Conservation (phyloP, 1,284 basidiomycete genomes). For the Moniliella sp. region DNA sequence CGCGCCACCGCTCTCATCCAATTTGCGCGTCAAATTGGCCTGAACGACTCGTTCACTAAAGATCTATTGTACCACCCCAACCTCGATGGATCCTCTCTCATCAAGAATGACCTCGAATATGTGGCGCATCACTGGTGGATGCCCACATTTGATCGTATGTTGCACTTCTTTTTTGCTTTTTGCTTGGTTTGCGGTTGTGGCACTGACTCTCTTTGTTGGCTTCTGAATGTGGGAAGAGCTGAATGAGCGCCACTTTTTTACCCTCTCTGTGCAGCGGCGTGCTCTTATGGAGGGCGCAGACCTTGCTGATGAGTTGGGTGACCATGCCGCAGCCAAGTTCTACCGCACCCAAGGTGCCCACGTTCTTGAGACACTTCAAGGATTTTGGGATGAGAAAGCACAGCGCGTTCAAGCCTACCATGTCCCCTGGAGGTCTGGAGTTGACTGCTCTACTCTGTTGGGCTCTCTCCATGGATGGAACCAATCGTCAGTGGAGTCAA, state of each 20-base stretch:
- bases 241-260: constrained; percentile 14
- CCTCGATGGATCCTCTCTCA: constrained; percentile 7
- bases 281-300: constrained; percentile 14
- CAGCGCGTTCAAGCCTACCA: constrained; percentile 14
- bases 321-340: constrained; percentile 12
- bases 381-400: constrained; percentile 8
- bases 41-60: constrained; percentile 7
- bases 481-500: constrained; percentile 3
- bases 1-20: constrained; percentile 10
- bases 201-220: neutral
- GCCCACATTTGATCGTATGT: constrained; percentile 10
- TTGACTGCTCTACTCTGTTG: constrained; percentile 12
- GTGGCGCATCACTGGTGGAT: constrained; percentile 16
- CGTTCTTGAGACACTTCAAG: constrained; percentile 8
- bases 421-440: constrained; percentile 5
- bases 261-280: constrained; percentile 13
- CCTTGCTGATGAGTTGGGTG: constrained; percentile 12
- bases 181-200: neutral
- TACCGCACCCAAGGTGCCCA: constrained; percentile 10
- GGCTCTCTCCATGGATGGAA: constrained; percentile 12
- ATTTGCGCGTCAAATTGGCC: constrained; percentile 10
- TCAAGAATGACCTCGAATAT: constrained; percentile 19
- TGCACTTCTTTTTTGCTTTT: constrained; percentile 4
- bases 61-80: constrained; percentile 10
- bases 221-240: constrained; percentile 11